Percentiles rank a stretch among this genome's conserved stretches.
These are phyloP conservation scores for Quercus rubra DNA, from an alignment of 306 rosid species.

Conservation along the genomic window DNA sequence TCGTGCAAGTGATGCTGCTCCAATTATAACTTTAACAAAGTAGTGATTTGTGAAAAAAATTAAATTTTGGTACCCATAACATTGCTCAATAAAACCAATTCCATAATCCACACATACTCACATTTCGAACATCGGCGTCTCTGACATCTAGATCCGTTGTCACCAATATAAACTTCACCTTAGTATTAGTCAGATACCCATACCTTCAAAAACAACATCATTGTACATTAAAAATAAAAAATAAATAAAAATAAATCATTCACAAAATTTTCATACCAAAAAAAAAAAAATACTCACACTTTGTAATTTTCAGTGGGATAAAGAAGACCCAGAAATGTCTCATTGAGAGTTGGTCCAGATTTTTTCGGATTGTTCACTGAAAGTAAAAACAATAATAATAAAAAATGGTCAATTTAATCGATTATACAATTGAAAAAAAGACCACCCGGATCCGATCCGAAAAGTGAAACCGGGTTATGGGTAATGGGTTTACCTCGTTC, in stretches of 20 bases:
- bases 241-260: not conserved
- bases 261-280: not conserved
- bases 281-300: constrained; percentile 64
- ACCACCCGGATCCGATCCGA: not conserved
- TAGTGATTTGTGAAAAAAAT: no score
- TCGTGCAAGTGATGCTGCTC: no score
- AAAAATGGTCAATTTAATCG: not conserved
- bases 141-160: constrained; percentile 86
- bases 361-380: constrained; percentile 92
- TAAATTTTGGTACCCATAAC: no score
- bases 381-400: not conserved
- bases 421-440: not conserved
- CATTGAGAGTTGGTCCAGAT: constrained; percentile 77
- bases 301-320: constrained; percentile 91
- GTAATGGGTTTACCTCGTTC: constrained; percentile 64
- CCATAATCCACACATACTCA: constrained; percentile 38
- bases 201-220: constrained; percentile 45
- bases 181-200: constrained; percentile 92
- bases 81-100: not conserved
- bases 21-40: no score
- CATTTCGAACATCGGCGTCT: constrained; percentile 86
- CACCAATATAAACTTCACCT: constrained; percentile 93
- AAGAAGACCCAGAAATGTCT: constrained; percentile 88
- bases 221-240: not conserved
- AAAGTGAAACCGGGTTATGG: not conserved